Evolutionary conservation across 2,329 filamentous ascomycete genomes (phyloP), one percentile per base, ranked within the genome.

Genomic region (Phaeosphaeriaceae sp.): DNA sequence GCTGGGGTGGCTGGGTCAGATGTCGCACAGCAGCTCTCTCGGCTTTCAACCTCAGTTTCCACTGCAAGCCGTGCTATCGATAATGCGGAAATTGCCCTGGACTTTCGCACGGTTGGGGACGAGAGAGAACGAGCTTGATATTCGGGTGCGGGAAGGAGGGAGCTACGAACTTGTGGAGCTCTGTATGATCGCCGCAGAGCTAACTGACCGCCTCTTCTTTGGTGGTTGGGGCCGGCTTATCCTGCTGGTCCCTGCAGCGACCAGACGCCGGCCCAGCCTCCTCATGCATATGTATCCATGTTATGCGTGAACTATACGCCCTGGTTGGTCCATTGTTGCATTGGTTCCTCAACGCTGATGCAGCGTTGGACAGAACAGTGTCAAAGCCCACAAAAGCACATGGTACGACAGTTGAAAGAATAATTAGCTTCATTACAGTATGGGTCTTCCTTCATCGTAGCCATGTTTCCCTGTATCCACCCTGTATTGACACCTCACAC

Each of bases 161-260:
- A 57, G 60, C 59, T 63, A 67, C 65, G 67, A 71, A 71, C 68
- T 62, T 67, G 68, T 71, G 68, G 68, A 71, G 65, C 59, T 58
- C 27, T 24, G 49, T 55, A 31, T 60, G 66, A 62, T 66, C 61
- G 57, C 36, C 54, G 51, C 56, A 47, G 53, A 54, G 42, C 63
- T 66, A 62, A 58, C 65, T 58, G 67, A 67, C 57, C 57, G 63
- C 65, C 51, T 61, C 65, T 64, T 41, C 33, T 64, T 61, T 63
- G 54, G 58, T 62, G 60, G 61, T 63, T 62, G 60, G 58, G 53
- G n/a, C 44, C 21, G 22, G 17, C 21, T 45, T 21, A 36, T 27
- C 24, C n/a, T 20, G 25, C 31, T 21, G 6, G 65, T 57, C 60
- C 62, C 63, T 69, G 67, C 67, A 63, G 57, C 51, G 57, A 24